Percentiles rank a stretch among this genome's conserved stretches.
Conservation (phyloP, 1,284 basidiomycete genomes). For the Ustilago esculenta region DNA sequence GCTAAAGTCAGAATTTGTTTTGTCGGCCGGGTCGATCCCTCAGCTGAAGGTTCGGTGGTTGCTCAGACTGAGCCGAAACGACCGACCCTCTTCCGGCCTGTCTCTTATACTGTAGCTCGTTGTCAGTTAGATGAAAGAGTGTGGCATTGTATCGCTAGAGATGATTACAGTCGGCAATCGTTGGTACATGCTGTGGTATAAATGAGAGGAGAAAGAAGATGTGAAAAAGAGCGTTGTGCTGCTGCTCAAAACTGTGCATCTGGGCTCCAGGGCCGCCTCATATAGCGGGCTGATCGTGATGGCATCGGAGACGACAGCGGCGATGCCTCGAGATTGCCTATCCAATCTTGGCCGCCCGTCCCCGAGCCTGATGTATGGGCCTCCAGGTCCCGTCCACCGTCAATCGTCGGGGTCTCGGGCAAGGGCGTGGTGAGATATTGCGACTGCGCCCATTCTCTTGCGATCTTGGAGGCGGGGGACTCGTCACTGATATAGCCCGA, state of each 20-base stretch:
- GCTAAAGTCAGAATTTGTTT: no score
- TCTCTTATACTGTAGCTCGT: no score
- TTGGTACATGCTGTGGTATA: slow-evolving; percentile 2
- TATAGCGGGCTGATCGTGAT: slow-evolving; percentile 7
- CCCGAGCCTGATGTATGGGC: background rate
- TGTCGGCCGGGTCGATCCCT: no score
- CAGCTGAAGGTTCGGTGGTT: no score
- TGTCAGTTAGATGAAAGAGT: no score
- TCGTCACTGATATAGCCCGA: slow-evolving; percentile 9
- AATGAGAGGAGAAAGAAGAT: no score
- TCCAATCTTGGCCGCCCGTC: background rate
- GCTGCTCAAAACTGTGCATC: background rate
- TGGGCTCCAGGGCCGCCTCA: slow-evolving; percentile 1
- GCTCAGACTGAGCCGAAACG: no score
- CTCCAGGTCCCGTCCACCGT: background rate
- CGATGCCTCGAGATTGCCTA: background rate
- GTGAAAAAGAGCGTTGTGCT: no score
- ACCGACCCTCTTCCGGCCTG: no score
- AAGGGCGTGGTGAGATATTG: slow-evolving; percentile 21
- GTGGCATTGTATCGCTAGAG: background rate
- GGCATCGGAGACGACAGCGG: slow-evolving; percentile 6
- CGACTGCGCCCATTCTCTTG: slow-evolving; percentile 39
- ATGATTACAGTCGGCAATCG: background rate
- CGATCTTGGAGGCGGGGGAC: slow-evolving; percentile 33
- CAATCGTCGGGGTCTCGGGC: slow-evolving; percentile 11